These are phyloP conservation scores for Forsythia viridissima DNA, from an alignment of 257 asterid genomes.

Conservation along the genomic window DNA sequence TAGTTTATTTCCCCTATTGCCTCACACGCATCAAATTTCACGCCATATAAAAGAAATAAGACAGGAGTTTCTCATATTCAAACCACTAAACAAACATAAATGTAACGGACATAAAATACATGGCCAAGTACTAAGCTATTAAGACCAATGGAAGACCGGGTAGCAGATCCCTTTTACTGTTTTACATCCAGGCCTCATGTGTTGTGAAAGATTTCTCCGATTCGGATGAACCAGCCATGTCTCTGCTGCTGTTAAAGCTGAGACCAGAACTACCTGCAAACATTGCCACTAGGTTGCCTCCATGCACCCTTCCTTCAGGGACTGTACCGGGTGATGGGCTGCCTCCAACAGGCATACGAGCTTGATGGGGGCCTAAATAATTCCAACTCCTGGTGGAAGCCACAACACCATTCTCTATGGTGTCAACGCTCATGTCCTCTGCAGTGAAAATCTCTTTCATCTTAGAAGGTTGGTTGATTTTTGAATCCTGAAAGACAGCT, in stretches of 20 bases:
- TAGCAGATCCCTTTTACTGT: conserved; percentile 6
- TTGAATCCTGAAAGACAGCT: conserved; percentile 41
- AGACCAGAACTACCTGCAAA: conserved; percentile 40
- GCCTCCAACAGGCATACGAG: conserved; percentile 32
- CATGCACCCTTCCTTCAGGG: conserved; percentile 96
- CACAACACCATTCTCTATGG: conserved; percentile 26
- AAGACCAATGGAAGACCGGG: conserved; percentile 17
- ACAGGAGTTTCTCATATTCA: conserved; percentile 21
- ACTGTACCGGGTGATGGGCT: conserved; percentile 36
- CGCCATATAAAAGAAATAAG: conserved; percentile 28
- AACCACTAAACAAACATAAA: conserved; percentile 28
- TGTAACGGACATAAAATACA: conserved; percentile 20
- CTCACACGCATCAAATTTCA: conserved; percentile 28
- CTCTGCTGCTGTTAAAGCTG: conserved; percentile 32
- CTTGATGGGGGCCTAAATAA: conserved; percentile 27
- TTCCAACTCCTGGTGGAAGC: conserved; percentile 37
- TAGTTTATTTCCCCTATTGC: conserved; percentile 36
- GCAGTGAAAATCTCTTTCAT: conserved; percentile 34
- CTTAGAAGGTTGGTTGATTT: conserved; percentile 29
- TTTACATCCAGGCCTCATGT: conserved; percentile 59
- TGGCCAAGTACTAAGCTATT: conserved; percentile 8
- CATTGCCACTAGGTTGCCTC: conserved; percentile 80
- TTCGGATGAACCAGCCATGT: conserved; percentile 39
- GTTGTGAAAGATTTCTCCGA: conserved; percentile 41
- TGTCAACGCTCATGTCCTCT: conserved; percentile 40